Evolutionary conservation across 495 filamentous ascomycete genomes (phyloP), one percentile per base, ranked within the genome.

Genomic region (Talaromyces ruber): DNA sequence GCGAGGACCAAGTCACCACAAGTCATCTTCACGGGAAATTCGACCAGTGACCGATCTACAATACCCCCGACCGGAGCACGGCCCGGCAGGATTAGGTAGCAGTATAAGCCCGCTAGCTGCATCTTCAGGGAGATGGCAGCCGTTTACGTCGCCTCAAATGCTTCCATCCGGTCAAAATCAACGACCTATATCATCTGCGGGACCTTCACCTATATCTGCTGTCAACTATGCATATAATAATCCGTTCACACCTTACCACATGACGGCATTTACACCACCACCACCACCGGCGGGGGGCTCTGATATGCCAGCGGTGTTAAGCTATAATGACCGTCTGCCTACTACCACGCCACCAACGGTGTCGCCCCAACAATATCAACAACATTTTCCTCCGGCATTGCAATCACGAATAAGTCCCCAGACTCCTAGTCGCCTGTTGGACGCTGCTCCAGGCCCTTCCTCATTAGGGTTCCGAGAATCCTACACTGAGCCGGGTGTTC

Each of bases 1-100:
- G 56, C 69, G 75, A 28, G 65, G 64, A 12, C 58, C 60, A n/a
- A 69, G 74, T 60, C 77, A 80, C 59, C 64, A 75, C 25, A 68
- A 71, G 18, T 78, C 76, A 0, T 74, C 74, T 37, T 80, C 77
- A 16, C 74, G 77, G 4, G 77, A 80, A 65, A 64, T 80, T 21
- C 70, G 77, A 29, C 77, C 77, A 6, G 72, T 78, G 70, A 76
- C 77, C 16, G 77, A 80, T 66, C 67, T 79, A 2, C 76, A 78
- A 14, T 63, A 58, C 51, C 14, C 54, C 5, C 32, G 61, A 29
- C 26, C 61, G 25, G 61, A 56, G 63, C 64, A 58, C 62, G 70
- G 14, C 59, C 66, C 3, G 66, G 68, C 30, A 65, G 64, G 62
- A 39, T 66, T n/a, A 66, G 66, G 16, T 32, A 58, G 71, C 60